Percentiles rank a stretch among this genome's conserved stretches.
Evolutionary conservation across 129 eudicot species (phyloP).

Genomic region (Sambucus nigra): DNA sequence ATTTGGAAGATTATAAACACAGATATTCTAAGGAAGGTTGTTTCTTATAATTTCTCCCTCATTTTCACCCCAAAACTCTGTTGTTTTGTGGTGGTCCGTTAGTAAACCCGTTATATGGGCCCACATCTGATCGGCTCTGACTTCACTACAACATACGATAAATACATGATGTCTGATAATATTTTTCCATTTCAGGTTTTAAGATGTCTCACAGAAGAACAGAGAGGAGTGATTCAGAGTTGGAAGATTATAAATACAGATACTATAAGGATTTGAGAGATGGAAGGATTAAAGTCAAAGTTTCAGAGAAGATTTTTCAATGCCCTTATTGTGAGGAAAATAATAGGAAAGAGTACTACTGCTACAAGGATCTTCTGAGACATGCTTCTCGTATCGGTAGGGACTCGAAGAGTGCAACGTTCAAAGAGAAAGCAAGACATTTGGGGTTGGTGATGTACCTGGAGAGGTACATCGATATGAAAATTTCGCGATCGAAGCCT

Average conservation of each 20-base stretch:
- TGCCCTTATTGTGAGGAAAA: conserved; percentile 53
- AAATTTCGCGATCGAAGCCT: conserved; percentile 9
- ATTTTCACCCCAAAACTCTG: no score
- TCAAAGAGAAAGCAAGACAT: conserved; percentile 49
- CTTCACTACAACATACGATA: no score
- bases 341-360: conserved; percentile 32
- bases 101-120: no score
- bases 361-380: conserved; percentile 28
- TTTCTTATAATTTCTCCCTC: no score
- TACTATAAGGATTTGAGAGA: conserved; percentile 41
- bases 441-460: conserved; percentile 39
- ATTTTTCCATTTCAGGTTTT: conserved; percentile 12
- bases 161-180: neutral
- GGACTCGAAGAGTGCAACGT: conserved; percentile 33
- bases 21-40: no score
- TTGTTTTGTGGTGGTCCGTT: no score
- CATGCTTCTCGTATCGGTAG: conserved; percentile 47
- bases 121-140: no score
- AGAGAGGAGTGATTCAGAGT: conserved; percentile 26
- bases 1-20: no score
- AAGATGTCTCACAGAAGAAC: conserved; percentile 32
- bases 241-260: conserved; percentile 28
- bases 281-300: conserved; percentile 13
- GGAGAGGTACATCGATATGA: conserved; percentile 19
- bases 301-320: conserved; percentile 20